Conservation (phyloP, 202 grass and related monocot species). For the Dendrocalamus latiflorus region DNA sequence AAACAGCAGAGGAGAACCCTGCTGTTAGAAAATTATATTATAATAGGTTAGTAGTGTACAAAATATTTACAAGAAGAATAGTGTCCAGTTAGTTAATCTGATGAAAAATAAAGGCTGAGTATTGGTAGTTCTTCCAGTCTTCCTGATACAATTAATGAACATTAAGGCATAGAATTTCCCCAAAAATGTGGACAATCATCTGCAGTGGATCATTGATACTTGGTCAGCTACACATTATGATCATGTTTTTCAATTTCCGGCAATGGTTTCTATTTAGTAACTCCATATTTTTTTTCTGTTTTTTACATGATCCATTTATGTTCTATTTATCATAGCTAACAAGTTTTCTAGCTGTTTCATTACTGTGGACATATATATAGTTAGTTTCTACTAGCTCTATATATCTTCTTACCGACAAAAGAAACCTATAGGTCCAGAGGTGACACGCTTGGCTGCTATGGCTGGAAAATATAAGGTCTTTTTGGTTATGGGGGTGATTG, state of each 20-base stretch:
- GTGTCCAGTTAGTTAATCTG: background rate
- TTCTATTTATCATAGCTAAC: background rate
- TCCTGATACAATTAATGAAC: background rate
- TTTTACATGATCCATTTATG: background rate
- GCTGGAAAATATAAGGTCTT: conserved; percentile 65
- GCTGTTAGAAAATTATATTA: too few relatives aligned
- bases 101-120: background rate
- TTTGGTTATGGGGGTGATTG: conserved; percentile 64
- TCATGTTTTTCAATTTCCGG: background rate
- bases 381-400: background rate
- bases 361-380: background rate
- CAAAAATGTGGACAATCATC: background rate
- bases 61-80: too few relatives aligned
- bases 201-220: background rate
- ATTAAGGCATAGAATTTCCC: background rate
- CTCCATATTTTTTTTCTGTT: background rate
- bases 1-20: too few relatives aligned
- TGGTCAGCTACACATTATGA: background rate
- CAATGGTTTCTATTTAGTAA: background rate
- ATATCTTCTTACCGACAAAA: conserved; percentile 6
- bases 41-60: too few relatives aligned
- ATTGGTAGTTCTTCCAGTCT: background rate
- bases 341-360: background rate
- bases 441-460: conserved; percentile 56
- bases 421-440: conserved; percentile 43